These are phyloP conservation scores for Botrytis tulipae DNA, from an alignment of 2,329 filamentous ascomycete species.

Conservation along the genomic window DNA sequence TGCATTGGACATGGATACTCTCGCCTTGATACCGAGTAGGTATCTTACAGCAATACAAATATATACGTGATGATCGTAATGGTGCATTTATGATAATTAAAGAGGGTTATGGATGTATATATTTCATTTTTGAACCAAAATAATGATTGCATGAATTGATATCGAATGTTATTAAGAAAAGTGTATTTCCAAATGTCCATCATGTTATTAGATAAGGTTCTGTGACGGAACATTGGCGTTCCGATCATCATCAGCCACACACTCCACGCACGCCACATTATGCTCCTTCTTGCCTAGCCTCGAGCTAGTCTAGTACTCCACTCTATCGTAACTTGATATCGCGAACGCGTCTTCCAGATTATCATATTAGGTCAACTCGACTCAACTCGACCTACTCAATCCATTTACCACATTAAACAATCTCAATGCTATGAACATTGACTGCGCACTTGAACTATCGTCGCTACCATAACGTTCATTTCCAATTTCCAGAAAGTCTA, in stretches of 20 bases:
- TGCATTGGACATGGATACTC: background rate
- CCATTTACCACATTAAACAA: background rate
- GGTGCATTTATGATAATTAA: background rate
- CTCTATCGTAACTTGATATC: background rate
- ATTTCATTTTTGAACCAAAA: background rate
- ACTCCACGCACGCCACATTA: background rate
- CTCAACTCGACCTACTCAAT: background rate
- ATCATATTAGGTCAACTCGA: background rate
- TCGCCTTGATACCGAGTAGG: background rate
- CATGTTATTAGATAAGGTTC: background rate
- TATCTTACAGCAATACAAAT: background rate
- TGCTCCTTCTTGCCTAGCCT: background rate
- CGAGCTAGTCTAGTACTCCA: background rate
- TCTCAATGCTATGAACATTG: background rate
- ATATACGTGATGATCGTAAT: fast-evolving
- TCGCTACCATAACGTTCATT: background rate
- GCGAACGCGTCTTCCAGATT: constrained; percentile 7
- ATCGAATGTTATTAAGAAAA: background rate
- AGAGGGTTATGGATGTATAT: background rate
- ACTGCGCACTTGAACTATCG: background rate
- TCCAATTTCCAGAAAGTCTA: background rate
- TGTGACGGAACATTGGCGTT: background rate
- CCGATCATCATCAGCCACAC: background rate
- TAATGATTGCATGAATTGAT: background rate
- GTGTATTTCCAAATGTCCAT: background rate